phyloP scores from a whole-genome alignment of 768 basidiomycete genomes.

The Collybia sordida region DNA sequence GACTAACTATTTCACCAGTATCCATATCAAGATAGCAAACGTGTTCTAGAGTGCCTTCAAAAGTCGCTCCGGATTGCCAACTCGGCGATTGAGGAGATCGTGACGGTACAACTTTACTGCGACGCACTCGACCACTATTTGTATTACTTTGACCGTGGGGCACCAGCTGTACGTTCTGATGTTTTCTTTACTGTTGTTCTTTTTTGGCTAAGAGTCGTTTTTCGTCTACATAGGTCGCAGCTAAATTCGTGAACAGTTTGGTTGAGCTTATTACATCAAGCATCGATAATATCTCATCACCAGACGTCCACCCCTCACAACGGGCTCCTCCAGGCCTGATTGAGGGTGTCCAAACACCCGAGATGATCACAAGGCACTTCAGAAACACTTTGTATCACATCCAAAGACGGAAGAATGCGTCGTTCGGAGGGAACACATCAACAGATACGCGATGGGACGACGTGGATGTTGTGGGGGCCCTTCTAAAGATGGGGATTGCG shows the following conservation, averaged over 20 bases:
- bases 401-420: constrained; percentile 64
- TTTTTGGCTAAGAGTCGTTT: background rate
- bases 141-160: constrained; percentile 93
- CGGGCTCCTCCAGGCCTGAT: constrained; percentile 87
- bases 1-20: constrained; percentile 41
- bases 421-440: constrained; percentile 34
- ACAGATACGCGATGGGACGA: constrained; percentile 73
- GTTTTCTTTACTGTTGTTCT: background rate
- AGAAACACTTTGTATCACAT: constrained; percentile 87
- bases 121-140: constrained; percentile 96
- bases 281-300: constrained; percentile 87
- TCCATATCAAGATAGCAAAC: constrained; percentile 92
- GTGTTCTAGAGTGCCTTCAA: constrained; percentile 95
- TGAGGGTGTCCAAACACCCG: constrained; percentile 89
- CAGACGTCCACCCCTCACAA: constrained; percentile 86
- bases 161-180: constrained; percentile 71
- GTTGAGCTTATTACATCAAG: constrained; percentile 94
- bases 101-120: constrained; percentile 93
- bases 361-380: constrained; percentile 94
- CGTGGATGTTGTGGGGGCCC: constrained; percentile 85
- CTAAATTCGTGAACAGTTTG: constrained; percentile 95
- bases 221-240: constrained; percentile 61
- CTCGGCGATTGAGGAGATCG: constrained; percentile 94
- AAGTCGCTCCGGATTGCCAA: constrained; percentile 96
- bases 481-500: constrained; percentile 84